Conservation (phyloP, 257 asterid species). For the Solanum pinnatisectum region DNA sequence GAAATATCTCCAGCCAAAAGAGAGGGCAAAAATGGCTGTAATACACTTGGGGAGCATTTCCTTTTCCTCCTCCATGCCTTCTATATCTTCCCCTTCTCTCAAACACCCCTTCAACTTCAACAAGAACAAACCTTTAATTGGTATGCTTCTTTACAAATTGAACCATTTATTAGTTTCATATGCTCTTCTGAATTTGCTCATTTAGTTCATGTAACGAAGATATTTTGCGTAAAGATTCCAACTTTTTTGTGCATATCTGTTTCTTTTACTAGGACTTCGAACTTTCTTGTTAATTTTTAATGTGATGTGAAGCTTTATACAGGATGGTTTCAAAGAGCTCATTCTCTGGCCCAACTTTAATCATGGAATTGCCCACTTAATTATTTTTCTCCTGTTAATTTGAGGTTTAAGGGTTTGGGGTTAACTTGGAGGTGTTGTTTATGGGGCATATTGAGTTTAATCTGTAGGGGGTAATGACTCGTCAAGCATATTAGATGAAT, state of each 20-base stretch:
- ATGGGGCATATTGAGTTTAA: background rate
- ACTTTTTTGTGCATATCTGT: background rate
- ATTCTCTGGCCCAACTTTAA: background rate
- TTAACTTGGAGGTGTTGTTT: background rate
- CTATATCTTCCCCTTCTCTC: conserved; percentile 17
- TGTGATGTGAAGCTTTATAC: background rate
- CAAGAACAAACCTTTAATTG: conserved; percentile 19
- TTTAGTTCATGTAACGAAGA: background rate
- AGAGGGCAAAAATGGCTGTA: conserved; percentile 20
- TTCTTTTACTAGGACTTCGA: background rate
- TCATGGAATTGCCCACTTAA: background rate
- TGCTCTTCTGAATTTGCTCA: background rate
- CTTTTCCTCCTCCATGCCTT: conserved; percentile 29
- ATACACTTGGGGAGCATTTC: conserved; percentile 27
- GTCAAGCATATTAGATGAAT: background rate
- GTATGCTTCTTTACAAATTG: conserved; percentile 22
- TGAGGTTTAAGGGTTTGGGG: background rate
- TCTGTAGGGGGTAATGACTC: background rate
- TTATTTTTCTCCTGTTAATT: background rate
- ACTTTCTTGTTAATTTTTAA: background rate
- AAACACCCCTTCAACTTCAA: conserved; percentile 3
- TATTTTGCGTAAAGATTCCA: background rate
- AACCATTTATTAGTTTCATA: background rate
- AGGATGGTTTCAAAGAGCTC: background rate
- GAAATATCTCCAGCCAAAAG: background rate